Evolutionary conservation across 75 land plant species (phyloP).

Genomic region (Chamaecyparis obtusa): DNA sequence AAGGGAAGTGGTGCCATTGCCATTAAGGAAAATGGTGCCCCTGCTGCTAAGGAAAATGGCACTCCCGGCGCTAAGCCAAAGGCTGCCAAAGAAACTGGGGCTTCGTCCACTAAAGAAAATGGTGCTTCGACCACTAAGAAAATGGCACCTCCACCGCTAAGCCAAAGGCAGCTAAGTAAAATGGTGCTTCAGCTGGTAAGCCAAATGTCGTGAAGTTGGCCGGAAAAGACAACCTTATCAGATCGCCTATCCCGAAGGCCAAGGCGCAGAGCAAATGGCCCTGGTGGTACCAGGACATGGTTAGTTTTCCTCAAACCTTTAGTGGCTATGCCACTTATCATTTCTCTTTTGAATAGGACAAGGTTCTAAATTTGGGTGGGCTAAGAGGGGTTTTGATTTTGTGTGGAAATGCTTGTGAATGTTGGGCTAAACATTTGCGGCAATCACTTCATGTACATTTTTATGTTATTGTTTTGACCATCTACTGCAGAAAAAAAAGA

Average conservation of each 20-base stretch:
- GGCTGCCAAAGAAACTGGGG: not conserved
- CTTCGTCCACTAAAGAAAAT: not conserved
- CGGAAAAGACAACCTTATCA: conserved; percentile 28
- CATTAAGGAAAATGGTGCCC: not conserved
- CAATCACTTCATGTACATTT: not conserved
- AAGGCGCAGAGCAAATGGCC: conserved; percentile 57
- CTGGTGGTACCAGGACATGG: conserved; percentile 38
- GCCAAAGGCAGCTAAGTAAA: not conserved
- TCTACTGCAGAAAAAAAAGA: not conserved
- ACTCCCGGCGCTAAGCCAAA: not conserved
- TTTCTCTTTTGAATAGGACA: not conserved
- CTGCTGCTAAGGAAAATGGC: not conserved
- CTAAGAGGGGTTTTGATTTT: not conserved
- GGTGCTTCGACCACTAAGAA: not conserved
- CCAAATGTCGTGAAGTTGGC: not conserved
- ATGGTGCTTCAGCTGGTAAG: not conserved
- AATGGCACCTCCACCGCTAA: not conserved
- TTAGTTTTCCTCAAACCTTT: not conserved
- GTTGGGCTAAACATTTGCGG: not conserved
- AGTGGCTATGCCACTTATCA: not conserved
- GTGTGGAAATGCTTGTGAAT: not conserved
- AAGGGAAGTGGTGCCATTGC: not conserved
- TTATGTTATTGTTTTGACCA: not conserved
- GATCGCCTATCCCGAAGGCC: conserved; percentile 44
- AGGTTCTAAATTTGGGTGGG: not conserved